Conservation (phyloP, 768 basidiomycete species). For the Tylopilus sp. region DNA sequence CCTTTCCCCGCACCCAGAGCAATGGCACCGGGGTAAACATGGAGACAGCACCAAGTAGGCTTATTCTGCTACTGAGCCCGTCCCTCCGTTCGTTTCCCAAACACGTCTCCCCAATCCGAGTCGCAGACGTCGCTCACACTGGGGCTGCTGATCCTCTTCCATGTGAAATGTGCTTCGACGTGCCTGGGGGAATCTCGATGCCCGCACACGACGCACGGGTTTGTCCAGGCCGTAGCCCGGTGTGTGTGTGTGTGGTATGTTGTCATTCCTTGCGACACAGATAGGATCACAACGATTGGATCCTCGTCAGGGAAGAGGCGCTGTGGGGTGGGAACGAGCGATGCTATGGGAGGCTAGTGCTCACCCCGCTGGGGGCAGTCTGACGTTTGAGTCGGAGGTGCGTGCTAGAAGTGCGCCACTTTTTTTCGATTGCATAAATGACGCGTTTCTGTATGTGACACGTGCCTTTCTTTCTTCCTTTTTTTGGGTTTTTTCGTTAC, state of each 20-base stretch:
- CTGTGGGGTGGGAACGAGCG: conserved; percentile 25
- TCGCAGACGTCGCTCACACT: background rate
- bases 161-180: conserved; percentile 20
- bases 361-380: too few species aligned
- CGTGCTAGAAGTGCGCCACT: conserved; percentile 6
- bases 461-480: background rate
- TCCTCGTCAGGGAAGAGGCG: conserved; percentile 16
- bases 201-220: conserved; percentile 36
- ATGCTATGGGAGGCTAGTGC: conserved; percentile 7
- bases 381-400: background rate
- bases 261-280: conserved; percentile 7
- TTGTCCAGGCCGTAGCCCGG: conserved; percentile 20
- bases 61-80: conserved; percentile 1
- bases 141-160: conserved; percentile 6
- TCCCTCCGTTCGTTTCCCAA: background rate
- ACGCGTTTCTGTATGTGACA: background rate
- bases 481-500: too few species aligned
- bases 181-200: conserved; percentile 6
- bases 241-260: too few species aligned
- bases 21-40: conserved; percentile 22
- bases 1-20: conserved; percentile 6
- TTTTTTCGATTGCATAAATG: background rate
- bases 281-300: background rate
- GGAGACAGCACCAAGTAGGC: conserved; percentile 35
- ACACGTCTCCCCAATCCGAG: background rate